Evolutionary conservation across 2,329 filamentous ascomycete genomes (phyloP), one percentile per base, ranked within the genome.

Genomic region (Metarhizium humberi): DNA sequence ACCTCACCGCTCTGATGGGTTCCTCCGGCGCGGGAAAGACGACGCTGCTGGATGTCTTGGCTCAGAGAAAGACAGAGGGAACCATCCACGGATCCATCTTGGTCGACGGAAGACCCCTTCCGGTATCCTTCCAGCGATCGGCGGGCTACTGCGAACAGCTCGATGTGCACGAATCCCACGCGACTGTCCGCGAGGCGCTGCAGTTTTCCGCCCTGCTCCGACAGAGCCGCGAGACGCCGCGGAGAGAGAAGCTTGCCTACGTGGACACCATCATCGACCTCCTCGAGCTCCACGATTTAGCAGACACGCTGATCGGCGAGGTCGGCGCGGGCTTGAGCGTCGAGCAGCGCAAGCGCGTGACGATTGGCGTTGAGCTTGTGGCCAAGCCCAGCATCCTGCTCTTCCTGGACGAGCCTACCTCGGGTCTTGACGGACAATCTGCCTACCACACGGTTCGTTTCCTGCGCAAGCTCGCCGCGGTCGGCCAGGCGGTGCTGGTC

Each of bases 21-120:
- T 82, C 87, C 2, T 88, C 85, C 11, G 89, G 88, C 60, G 90
- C 90, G 16, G 90, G 90, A 52, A 95, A 95, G 71, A 95, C 90
- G 0, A 94, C 90, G 0, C 78, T 95, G 3, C 75, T 95, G 6
- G 90, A 95, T 67, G 87, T 90, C 2, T 78, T 95, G 36, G 90
- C 90, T 5, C 88, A 87, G 58, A 82, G 88, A 62, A 87, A 88
- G 56, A 91, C 86, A 1, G 88, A 89, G 71, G 89, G 89, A 61
- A 84, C 87, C 2, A 87, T 92, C 30, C 75, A 73, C 18, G 89
- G 89, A 48, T 84, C 87, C 52, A 87, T 92, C 75, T 68, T 90
- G 57, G 87, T 92, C 16, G 87, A 92, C 59, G 88, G 88, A 1
- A 80, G 79, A 8, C 83, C 81, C 11, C 78, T 87, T 5, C 86